phyloP scores from a whole-genome alignment of 805 yeast genomes.

The Wickerhamiella lipophila region DNA sequence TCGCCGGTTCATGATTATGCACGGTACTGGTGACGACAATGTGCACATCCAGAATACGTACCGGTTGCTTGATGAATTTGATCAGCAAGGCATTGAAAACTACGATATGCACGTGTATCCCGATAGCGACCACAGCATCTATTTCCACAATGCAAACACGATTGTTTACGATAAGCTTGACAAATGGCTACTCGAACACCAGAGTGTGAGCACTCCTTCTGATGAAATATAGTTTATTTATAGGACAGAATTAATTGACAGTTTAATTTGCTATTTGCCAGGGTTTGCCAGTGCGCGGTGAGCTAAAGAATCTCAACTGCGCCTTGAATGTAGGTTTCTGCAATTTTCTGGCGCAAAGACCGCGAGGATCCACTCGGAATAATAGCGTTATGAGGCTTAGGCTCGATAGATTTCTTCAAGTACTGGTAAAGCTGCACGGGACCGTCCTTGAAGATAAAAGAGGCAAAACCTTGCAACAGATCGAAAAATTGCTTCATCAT shows the following conservation, averaged over 20 bases:
- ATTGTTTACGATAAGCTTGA: conserved; percentile 60
- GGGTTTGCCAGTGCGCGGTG: not conserved
- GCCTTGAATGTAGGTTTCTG: not conserved
- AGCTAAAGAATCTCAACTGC: not conserved
- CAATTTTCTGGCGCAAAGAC: not conserved
- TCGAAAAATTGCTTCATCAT: not conserved
- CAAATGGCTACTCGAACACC: conserved; percentile 45
- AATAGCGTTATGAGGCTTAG: not conserved
- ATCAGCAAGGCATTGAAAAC: conserved; percentile 65
- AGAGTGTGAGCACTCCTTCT: not conserved
- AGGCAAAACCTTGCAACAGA: not conserved
- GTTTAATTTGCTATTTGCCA: not conserved
- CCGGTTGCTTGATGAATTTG: conserved; percentile 61
- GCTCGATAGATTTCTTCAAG: not conserved
- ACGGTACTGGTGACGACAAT: conserved; percentile 95
- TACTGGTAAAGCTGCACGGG: not conserved
- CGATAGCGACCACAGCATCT: conserved; percentile 80
- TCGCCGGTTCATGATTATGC: conserved; percentile 72
- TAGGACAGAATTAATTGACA: not conserved
- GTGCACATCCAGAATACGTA: conserved; percentile 89
- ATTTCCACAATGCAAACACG: conserved; percentile 62
- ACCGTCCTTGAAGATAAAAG: not conserved
- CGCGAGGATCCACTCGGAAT: not conserved
- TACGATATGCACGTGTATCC: conserved; percentile 85
- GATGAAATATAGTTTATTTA: not conserved